Conservation (phyloP, 106 monocot genomes). For the Gastrodia elata region DNA sequence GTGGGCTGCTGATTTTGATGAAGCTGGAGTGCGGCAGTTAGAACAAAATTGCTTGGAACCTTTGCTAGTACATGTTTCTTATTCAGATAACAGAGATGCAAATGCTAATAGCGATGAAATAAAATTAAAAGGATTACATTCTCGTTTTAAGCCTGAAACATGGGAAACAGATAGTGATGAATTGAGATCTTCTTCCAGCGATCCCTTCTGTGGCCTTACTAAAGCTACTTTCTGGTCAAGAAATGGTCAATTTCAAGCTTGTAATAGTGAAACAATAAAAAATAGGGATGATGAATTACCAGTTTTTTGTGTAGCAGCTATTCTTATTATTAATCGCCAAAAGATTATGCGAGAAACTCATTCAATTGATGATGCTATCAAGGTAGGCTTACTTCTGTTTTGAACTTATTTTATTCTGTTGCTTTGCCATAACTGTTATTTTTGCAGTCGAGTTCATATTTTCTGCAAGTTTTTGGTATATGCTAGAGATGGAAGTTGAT, state of each 20-base stretch:
- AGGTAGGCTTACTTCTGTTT: constrained; percentile 35
- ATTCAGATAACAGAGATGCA: constrained; percentile 17
- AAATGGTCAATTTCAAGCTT: constrained; percentile 27
- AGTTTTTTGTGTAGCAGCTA: constrained; percentile 92
- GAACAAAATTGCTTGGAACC: constrained; percentile 75
- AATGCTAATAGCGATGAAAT: constrained; percentile 21
- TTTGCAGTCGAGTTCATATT: neutral
- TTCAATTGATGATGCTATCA: constrained; percentile 91
- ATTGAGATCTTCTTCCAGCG: constrained; percentile 32
- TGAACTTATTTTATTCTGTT: constrained; percentile 2
- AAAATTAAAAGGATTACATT: constrained; percentile 11
- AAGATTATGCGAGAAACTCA: constrained; percentile 79
- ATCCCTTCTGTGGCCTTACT: constrained; percentile 86
- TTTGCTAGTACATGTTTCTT: constrained; percentile 28
- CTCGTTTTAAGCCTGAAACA: constrained; percentile 10
- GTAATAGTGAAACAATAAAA: constrained; percentile 17
- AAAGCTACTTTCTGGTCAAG: constrained; percentile 72
- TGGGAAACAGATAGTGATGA: constrained; percentile 29
- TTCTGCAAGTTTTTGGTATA: neutral
- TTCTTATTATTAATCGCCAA: constrained; percentile 83
- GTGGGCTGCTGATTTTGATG: constrained; percentile 99
- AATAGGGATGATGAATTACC: constrained; percentile 66
- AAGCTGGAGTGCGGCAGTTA: constrained; percentile 42
- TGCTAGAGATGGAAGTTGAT: neutral
- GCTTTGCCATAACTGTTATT: neutral